phyloP scores from a whole-genome alignment of 192 early-diverging fungal species.

The Chytriomyces hyalinus region DNA sequence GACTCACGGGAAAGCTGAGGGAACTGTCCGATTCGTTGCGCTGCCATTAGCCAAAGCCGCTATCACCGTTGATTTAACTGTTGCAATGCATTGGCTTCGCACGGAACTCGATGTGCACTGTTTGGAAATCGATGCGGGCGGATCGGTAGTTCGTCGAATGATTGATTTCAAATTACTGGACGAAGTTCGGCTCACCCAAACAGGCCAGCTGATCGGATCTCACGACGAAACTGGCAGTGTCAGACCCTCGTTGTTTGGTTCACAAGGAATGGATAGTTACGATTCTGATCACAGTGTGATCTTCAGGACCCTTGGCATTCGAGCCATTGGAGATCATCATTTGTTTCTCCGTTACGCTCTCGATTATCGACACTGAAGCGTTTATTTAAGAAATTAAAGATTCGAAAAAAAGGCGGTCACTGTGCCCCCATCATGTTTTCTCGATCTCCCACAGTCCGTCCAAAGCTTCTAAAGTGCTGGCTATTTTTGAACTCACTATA shows the following conservation, averaged over 20 bases:
- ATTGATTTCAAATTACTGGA: constrained; percentile 39
- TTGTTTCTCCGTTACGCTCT: constrained; percentile 16
- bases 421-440: constrained; percentile 20
- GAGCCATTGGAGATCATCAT: constrained; percentile 25
- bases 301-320: constrained; percentile 11
- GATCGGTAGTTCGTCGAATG: constrained; percentile 32
- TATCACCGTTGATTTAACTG: background rate
- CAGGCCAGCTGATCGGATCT: constrained; percentile 39
- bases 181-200: constrained; percentile 43
- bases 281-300: constrained; percentile 6
- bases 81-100: constrained; percentile 1
- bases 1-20: background rate
- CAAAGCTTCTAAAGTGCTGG: constrained; percentile 62
- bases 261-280: background rate
- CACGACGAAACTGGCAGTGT: background rate
- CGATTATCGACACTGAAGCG: constrained; percentile 12
- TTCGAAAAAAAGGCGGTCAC: background rate
- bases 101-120: constrained; percentile 26
- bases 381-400: background rate
- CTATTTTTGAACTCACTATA: constrained; percentile 68
- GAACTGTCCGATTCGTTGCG: constrained; percentile 25
- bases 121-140: constrained; percentile 46
- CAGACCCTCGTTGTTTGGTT: constrained; percentile 11
- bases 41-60: background rate
- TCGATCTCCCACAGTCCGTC: constrained; percentile 23